Evolutionary conservation across 345 rosid species (phyloP), one percentile per base, ranked within the genome.

Genomic region (Eucalyptus regnans): DNA sequence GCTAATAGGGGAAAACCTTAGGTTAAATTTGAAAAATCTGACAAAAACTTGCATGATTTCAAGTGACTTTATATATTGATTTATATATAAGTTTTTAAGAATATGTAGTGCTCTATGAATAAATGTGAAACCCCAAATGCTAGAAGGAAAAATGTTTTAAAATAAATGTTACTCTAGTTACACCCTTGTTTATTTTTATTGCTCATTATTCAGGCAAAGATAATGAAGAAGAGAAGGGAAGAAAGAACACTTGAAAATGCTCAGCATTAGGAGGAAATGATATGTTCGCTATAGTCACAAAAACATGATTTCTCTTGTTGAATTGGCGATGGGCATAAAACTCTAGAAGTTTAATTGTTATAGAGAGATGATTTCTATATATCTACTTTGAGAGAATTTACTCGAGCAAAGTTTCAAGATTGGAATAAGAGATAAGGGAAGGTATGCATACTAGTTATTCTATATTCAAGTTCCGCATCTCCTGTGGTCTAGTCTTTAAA

Each of bases 351-450:
- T n/a, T 50, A 9, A 86, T 4, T 15, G 25, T 56, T 50, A 29
- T 37, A 22, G 9, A 49, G 60, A 86, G 31, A 86, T 12, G 66
- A 44, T 89, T 33, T 18, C 22, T 71, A 9, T 71, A 71, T 71
- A 31, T 66, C 20, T 33, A 25, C 48, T 58, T 88, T 91, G 81
- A 96, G 99, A 91, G 99, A 98, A 86, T 98, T 98, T 90, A 96
- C 99, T 86, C 92, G 97, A 88, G 99, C 98, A 91, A 98, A 98
- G 91, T 95, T 94, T 91, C 98, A 97, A 86, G 99, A 98, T 84
- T 98, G 97, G 99, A 99, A 98, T 94, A 98, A 95, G 93, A 98
- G 94, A 89, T 98, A 97, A 90, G 98, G 95, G 89, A 98, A 98
- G 95, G 97, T 95, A 90, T 87, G 81, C 5, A 46, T 54, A 68